Conservation (phyloP, 2,329 filamentous ascomycete species). For the Lojkania enalia region DNA sequence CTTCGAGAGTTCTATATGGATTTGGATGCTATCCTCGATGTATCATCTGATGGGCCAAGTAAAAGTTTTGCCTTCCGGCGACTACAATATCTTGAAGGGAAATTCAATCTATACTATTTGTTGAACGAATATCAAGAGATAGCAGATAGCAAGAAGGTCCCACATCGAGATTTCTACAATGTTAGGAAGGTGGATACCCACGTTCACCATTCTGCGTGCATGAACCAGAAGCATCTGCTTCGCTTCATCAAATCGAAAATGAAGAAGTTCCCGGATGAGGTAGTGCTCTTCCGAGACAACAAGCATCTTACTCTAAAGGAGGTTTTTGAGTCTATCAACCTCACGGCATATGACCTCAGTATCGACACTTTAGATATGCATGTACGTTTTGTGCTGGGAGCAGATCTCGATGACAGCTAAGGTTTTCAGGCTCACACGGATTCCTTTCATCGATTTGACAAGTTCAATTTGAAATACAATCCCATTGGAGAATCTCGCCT, state of each 20-base stretch:
- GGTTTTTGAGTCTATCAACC: conserved; percentile 95
- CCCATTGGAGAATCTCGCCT: conserved; percentile 93
- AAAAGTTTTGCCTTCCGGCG: conserved; percentile 97
- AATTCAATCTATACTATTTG: conserved; percentile 91
- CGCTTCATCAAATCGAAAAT: conserved; percentile 99
- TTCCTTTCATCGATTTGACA: conserved; percentile 98
- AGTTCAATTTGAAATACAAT: conserved; percentile 99
- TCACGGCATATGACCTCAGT: conserved; percentile 95
- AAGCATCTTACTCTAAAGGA: conserved; percentile 88
- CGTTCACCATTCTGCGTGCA: conserved; percentile 98
- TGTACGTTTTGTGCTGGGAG: conserved; percentile 57
- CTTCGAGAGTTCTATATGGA: conserved; percentile 96
- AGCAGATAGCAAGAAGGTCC: conserved; percentile 95
- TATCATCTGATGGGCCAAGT: conserved; percentile 93
- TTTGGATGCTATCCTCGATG: conserved; percentile 78
- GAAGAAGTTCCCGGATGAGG: conserved; percentile 96
- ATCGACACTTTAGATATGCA: conserved; percentile 99
- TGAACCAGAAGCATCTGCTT: conserved; percentile 98
- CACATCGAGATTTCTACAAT: conserved; percentile 98
- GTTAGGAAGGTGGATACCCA: conserved; percentile 98
- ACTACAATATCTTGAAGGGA: conserved; percentile 92
- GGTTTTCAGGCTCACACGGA: conserved; percentile 83
- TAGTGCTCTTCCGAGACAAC: conserved; percentile 88
- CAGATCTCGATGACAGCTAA: conserved; percentile 12
- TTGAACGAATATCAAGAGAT: conserved; percentile 98